Conservation (phyloP, 2,329 filamentous ascomycete genomes). For the Neophaeococcomyces aloes region DNA sequence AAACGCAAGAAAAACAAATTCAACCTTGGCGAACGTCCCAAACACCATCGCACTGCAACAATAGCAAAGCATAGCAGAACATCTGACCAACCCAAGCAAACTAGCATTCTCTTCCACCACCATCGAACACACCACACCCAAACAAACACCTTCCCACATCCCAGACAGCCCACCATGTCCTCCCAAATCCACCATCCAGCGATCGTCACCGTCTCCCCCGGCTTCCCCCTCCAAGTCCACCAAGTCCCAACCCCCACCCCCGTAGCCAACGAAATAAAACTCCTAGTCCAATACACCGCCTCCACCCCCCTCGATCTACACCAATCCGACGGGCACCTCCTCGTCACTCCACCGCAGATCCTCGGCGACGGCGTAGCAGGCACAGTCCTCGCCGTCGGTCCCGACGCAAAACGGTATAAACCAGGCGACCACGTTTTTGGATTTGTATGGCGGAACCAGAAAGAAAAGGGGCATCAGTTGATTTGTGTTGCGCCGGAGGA, state of each 20-base stretch:
- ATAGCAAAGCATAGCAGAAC: no score
- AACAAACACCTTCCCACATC: no score
- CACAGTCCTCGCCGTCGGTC: conserved; percentile 42
- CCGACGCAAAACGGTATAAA: conserved; percentile 34
- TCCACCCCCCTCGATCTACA: conserved; percentile 54
- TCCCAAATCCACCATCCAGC: no score
- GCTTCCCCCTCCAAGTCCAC: conserved; percentile 27
- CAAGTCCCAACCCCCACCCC: conserved; percentile 29
- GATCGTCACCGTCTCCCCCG: conserved; percentile 31
- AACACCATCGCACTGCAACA: no score
- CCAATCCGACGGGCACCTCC: conserved; percentile 49
- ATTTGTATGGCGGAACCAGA: conserved; percentile 39
- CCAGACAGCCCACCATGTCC: no score
- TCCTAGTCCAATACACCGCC: conserved; percentile 49
- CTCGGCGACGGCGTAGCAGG: conserved; percentile 45
- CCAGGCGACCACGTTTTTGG: conserved; percentile 48
- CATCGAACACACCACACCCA: no score
- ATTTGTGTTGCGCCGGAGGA: conserved; percentile 44
- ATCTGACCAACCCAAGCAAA: no score
- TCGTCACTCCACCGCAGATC: conserved; percentile 41
- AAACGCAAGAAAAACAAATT: no score
- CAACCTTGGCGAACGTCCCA: no score
- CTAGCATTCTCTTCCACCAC: no score
- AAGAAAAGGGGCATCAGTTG: conserved; percentile 46
- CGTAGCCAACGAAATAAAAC: conserved; percentile 38